Base-by-base conservation (phyloP, 2,329 filamentous ascomycete genomes). In the Colletotrichum aenigma region DNA sequence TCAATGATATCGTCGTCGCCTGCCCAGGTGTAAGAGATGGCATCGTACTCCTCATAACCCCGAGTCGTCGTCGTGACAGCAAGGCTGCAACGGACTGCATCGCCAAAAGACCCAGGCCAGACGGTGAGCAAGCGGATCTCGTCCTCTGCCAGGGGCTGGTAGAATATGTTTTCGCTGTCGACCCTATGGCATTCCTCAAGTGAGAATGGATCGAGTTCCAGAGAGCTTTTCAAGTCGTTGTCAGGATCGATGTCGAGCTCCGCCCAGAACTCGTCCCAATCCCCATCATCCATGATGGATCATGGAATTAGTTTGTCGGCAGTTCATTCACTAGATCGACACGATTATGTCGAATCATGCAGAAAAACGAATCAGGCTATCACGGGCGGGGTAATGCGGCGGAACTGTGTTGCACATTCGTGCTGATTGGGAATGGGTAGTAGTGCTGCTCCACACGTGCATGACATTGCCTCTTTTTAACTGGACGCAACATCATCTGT, bases 11-110 rank as follows among this genome's bases (percentile, higher is more conserved):
- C 24, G 16, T 65, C 77, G 18, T 78, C 78, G 16, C 77, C 78
- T 26, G 83, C 83, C 83, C 83, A 85, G n/a, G 83, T 84, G 62
- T 85, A 85, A 3, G 84, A 85, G 65, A 85, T 80, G 26, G 83
- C 79, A 28, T 84, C 83, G 71, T 85, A 85, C 13, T 67, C 62
- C n/a, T 52, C 43, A 7, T 52, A 52, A 0, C 21, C 26, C 4
- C 24, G 32, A 6, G 13, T 52, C 0, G 60, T 36, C 15, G 58
- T 64, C 21, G 18, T 71, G 32, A 32, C 36, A 6, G 55, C 18
- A 2, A 77, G 26, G 34, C n/a, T 60, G 15, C 62, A 55, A 4
- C 24, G 43, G 16, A 77, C 43, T 1, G 62, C 43, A 26, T 75
- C 72, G 16, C 60, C 10, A 15, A 75, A 76, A 2, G 38, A 64